These are phyloP conservation scores for Aspergillus glaucus DNA, from an alignment of 2,329 filamentous ascomycete species.

Conservation along the genomic window DNA sequence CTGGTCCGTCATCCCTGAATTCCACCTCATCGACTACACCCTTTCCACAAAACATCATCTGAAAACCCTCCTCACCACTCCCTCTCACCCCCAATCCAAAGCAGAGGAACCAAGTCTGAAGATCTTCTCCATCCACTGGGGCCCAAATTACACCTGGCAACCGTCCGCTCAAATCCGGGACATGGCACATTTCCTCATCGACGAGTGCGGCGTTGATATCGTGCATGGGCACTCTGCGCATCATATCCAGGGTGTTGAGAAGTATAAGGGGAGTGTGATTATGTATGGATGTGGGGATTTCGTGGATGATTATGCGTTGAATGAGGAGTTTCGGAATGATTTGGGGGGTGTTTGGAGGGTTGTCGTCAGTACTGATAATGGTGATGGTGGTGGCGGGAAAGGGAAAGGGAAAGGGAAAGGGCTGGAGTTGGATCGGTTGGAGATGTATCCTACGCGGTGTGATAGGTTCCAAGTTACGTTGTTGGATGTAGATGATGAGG, in stretches of 20 bases:
- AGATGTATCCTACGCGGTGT: constrained; percentile 33
- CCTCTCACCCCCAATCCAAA: not conserved
- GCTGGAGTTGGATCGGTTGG: constrained; percentile 21
- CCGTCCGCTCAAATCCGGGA: constrained; percentile 24
- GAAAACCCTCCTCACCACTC: constrained; percentile 12
- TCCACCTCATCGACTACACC: constrained; percentile 34
- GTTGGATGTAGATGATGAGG: constrained; percentile 21
- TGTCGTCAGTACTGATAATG: constrained; percentile 15
- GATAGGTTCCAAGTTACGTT: constrained; percentile 27
- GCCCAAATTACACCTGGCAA: constrained; percentile 35
- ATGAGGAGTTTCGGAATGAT: constrained; percentile 32
- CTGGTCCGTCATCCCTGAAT: constrained; percentile 27
- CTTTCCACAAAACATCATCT: constrained; percentile 15
- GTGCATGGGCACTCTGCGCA: constrained; percentile 38
- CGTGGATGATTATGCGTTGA: constrained; percentile 38
- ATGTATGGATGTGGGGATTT: constrained; percentile 40
- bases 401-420: not conserved
- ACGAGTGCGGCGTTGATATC: constrained; percentile 38
- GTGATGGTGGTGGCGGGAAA: not conserved
- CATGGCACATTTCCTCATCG: constrained; percentile 35
- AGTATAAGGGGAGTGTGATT: constrained; percentile 29
- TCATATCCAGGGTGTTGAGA: constrained; percentile 37
- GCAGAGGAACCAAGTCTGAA: constrained; percentile 20
- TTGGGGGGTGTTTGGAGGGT: constrained; percentile 36
- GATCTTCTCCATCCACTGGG: constrained; percentile 38